Base-by-base conservation (phyloP, 2,329 filamentous ascomycete genomes). In the Rasamsonia emersonii region DNA sequence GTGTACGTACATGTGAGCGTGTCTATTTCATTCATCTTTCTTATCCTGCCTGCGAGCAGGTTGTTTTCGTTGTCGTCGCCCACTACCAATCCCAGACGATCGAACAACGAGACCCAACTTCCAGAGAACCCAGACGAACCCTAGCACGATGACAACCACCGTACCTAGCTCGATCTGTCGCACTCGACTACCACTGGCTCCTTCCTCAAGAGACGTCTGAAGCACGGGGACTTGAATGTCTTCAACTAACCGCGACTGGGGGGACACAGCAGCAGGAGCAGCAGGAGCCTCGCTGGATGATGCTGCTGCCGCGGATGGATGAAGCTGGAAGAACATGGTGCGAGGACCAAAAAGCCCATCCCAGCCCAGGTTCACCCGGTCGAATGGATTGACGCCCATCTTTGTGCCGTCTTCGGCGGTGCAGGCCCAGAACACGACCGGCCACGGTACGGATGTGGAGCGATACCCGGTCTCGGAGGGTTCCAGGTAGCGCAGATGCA, bases 361-460 rank as follows among this genome's bases (percentile, higher is more conserved):
- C 54, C 88, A 95, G 1, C 86, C 88, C n/a, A 95, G 49, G 50
- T 85, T 75, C n/a, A 70, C 64, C 4, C 84, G 69, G 54, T 95
- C 88, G 56, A 96, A 96, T 0, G 89, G 89, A 49, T 82, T 94
- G 4, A 70, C 72, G 0, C 72, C 58, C 58, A 89, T 83, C 47
- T 83, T 80, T 1, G 69, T 70, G 1, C 72, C 56, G 19, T 61
- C 58, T 21, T 64, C 57, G 0, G 79, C 73, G 5, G 73, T 68
- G 51, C 89, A 96, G 1, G 86, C 86, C 88, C 88, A 95, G 64
- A 95, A 95, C 0, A 95, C 73, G 0, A 75, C 73, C 0, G 89
- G 89, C 64, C 82, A 88, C 0, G 89, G 83, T 0, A 91, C 56
- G n/a, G 75, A 62, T 1, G 78, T 57, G 4, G 66, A 44, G 2